Base-by-base conservation (phyloP, 768 basidiomycete genomes). In the Boletus bicolor region DNA sequence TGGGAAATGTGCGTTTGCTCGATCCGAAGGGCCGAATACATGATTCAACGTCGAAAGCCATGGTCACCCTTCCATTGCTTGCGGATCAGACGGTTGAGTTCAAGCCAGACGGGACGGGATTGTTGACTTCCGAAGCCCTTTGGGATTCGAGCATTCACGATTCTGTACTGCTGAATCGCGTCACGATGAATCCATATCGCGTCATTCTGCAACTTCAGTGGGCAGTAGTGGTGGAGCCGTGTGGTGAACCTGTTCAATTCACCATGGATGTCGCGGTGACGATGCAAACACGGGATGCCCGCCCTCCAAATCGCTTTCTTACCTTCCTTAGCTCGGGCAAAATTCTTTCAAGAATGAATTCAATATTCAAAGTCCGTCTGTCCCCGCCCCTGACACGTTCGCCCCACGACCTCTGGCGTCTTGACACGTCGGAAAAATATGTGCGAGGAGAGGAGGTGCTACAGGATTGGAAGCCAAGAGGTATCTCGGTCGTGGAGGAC, bases 81-180 rank as follows among this genome's bases (percentile, higher is more conserved):
- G 82, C 86, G 69, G 84, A 89, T 19, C 88, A 90, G 73, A 69
- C 66, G 1, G 74, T 92, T 21, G 84, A 90, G 60, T 93, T 90
- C 76, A 85, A 78, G 63, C 79, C 87, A 1, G 94, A 98, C 71
- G 95, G 96, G 4, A 91, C 89, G 8, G 86, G 91, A 11, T 68
- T 71, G 7, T 70, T 98, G 44, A 73, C 79, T 21, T 86, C 84
- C 9, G 82, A 85, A 52, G 87, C 87, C 2, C 77, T 90, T 7
- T 98, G 96, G 95, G 97, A 99, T 73, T 93, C 92, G 1, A 93
- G 93, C 54, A 75, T 91, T 12, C 97, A 98, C 69, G 85, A 92
- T 61, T 93, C 92, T 12, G 69, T 84, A 15, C 75, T 95, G 43
- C 79, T 99, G 57, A 96, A 99, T 69, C 83, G 87, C 28, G 86